Percentiles rank a stretch among this genome's conserved stretches.
Evolutionary conservation across 2,329 filamentous ascomycete species (phyloP).

Genomic region (Aspergillus sp.): DNA sequence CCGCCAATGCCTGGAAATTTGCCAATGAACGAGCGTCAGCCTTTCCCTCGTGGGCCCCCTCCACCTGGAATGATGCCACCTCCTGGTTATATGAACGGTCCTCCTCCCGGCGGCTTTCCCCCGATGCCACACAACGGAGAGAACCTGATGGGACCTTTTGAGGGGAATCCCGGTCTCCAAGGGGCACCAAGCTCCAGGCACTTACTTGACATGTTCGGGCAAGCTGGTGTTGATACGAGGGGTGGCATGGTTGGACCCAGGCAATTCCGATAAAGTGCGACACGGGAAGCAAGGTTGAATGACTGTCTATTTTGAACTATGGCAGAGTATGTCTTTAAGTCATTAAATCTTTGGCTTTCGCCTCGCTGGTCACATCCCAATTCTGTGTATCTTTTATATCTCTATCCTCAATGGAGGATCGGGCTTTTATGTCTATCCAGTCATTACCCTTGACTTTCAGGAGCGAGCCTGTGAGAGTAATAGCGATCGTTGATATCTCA

Average conservation of each 20-base stretch:
- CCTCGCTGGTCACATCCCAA: not conserved
- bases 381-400: constrained; percentile 5
- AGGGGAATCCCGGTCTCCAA: constrained; percentile 36
- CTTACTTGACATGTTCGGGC: constrained; percentile 46
- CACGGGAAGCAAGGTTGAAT: not conserved
- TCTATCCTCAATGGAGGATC: not conserved
- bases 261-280: constrained; percentile 31
- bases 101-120: constrained; percentile 39
- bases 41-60: constrained; percentile 37
- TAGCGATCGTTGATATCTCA: constrained; percentile 16
- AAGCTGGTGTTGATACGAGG: constrained; percentile 34
- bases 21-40: constrained; percentile 36
- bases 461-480: constrained; percentile 11
- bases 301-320: not conserved
- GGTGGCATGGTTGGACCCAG: constrained; percentile 39
- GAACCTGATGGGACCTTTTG: constrained; percentile 40
- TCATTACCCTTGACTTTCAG: not conserved
- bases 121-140: constrained; percentile 41
- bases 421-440: not conserved
- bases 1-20: constrained; percentile 36
- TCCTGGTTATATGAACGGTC: constrained; percentile 46
- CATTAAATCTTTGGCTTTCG: not conserved
- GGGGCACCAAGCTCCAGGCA: constrained; percentile 40
- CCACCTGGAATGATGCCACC: constrained; percentile 48
- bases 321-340: not conserved